phyloP scores from a whole-genome alignment of 208 protist genomes.

The Phytomonas francai region DNA sequence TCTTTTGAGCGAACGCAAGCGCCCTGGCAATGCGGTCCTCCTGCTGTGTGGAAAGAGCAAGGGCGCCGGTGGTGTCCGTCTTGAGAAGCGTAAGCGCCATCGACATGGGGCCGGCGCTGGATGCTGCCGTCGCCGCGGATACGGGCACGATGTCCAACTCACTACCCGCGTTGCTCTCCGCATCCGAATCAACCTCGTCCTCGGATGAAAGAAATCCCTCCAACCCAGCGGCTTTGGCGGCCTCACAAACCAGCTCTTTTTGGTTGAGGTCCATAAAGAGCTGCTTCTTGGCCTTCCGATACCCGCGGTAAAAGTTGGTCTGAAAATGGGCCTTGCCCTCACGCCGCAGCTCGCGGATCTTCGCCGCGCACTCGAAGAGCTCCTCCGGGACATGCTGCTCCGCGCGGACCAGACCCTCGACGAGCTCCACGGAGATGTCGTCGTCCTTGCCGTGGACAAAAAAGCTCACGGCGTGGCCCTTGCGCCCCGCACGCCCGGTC shows the following conservation, averaged over 20 bases:
- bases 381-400: slow-evolving; percentile 73
- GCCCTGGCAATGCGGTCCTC: slow-evolving; percentile 58
- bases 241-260: slow-evolving; percentile 48
- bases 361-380: slow-evolving; percentile 59
- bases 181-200: slow-evolving; percentile 32
- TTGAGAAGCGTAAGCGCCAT: slow-evolving; percentile 14
- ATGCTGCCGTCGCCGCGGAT: slow-evolving; percentile 9
- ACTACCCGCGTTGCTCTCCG: slow-evolving; percentile 21
- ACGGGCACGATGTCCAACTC: slow-evolving; percentile 4
- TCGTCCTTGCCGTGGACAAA: slow-evolving; percentile 76
- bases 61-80: slow-evolving; percentile 5
- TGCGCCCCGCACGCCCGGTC: slow-evolving; percentile 75
- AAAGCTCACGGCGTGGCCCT: slow-evolving; percentile 79
- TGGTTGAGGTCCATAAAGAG: slow-evolving; percentile 51
- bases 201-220: slow-evolving; percentile 59
- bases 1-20: slow-evolving; percentile 68
- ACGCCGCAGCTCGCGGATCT: slow-evolving; percentile 66
- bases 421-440: slow-evolving; percentile 74
- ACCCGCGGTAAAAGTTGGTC: slow-evolving; percentile 69
- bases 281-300: slow-evolving; percentile 51
- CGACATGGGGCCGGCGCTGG: slow-evolving; percentile 6
- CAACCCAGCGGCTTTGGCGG: slow-evolving; percentile 60
- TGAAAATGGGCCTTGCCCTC: slow-evolving; percentile 52
- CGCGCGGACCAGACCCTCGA: slow-evolving; percentile 66
- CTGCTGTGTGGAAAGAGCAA: slow-evolving; percentile 14